phyloP scores from a whole-genome alignment of 164 flowering plant genomes.

The Piper betle region DNA sequence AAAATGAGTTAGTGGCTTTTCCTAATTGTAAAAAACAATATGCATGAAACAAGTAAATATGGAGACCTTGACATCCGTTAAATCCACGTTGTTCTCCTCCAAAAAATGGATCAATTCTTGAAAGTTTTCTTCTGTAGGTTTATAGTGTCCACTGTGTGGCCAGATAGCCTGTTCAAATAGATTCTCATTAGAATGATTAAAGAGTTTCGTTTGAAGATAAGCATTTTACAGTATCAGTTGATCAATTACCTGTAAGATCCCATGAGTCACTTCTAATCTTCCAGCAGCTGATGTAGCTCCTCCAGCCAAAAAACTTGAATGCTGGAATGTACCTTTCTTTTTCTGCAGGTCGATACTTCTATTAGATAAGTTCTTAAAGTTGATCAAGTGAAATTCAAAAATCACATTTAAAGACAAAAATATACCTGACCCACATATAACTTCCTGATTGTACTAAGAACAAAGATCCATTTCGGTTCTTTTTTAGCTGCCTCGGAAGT shows the following conservation, averaged over 20 bases:
- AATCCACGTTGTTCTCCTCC: constrained; percentile 50
- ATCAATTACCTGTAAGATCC: constrained; percentile 49
- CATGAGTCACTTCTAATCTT: constrained; percentile 56
- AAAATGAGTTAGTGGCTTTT: too few relatives aligned
- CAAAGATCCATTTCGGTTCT: constrained; percentile 95
- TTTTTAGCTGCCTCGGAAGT: constrained; percentile 48
- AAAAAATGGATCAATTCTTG: constrained; percentile 63
- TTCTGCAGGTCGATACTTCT: constrained; percentile 19
- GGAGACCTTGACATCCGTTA: constrained; percentile 60
- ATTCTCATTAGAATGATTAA: too few relatives aligned
- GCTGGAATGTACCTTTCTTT: constrained; percentile 79
- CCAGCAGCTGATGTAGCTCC: constrained; percentile 96
- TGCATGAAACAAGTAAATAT: background rate
- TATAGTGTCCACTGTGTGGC: constrained; percentile 98
- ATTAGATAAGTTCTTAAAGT: background rate
- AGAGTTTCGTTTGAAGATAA: background rate
- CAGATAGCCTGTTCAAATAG: constrained; percentile 56
- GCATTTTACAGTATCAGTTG: background rate
- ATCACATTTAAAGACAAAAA: background rate
- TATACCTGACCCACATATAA: constrained; percentile 54
- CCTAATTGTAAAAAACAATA: too few relatives aligned
- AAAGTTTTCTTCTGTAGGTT: constrained; percentile 89
- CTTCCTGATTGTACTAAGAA: constrained; percentile 63
- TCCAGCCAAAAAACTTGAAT: constrained; percentile 95
- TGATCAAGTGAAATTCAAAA: background rate